These are phyloP conservation scores for Coemansia sp. DNA, from an alignment of 192 early-diverging fungal genomes.

Conservation along the genomic window DNA sequence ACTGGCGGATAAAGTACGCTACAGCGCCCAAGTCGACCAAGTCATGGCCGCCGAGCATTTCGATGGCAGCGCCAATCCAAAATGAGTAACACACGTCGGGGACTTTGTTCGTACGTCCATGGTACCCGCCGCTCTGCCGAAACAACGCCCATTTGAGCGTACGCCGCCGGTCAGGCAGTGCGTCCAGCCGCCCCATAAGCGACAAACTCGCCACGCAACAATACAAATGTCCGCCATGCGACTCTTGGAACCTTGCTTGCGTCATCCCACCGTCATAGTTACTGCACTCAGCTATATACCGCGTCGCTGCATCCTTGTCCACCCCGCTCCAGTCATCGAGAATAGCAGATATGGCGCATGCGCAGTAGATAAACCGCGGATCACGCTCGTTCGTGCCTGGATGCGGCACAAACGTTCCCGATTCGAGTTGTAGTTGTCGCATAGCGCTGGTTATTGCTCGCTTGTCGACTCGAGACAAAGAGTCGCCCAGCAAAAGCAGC, in stretches of 20 bases:
- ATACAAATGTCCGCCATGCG: conserved; percentile 88
- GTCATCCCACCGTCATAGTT: conserved; percentile 65
- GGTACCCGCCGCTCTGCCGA: conserved; percentile 83
- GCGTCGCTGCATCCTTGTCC: conserved; percentile 56
- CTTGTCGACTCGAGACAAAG: conserved; percentile 78
- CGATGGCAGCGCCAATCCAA: conserved; percentile 87
- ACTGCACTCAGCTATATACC: conserved; percentile 40
- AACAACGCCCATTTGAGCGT: conserved; percentile 74
- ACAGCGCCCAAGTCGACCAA: conserved; percentile 25
- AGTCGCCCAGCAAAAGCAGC: conserved; percentile 86
- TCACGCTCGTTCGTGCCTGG: conserved; percentile 75
- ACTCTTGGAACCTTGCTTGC: conserved; percentile 73
- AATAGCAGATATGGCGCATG: conserved; percentile 76
- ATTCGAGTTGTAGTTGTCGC: conserved; percentile 64
- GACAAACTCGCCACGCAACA: conserved; percentile 83
- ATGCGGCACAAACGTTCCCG: conserved; percentile 78
- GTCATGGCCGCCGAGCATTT: conserved; percentile 49
- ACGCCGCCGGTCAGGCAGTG: conserved; percentile 56
- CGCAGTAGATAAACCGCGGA: conserved; percentile 90
- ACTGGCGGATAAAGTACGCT: conserved; percentile 19
- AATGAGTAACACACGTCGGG: conserved; percentile 96
- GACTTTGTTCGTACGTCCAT: conserved; percentile 84
- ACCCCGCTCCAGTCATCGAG: conserved; percentile 90
- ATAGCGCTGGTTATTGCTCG: conserved; percentile 64
- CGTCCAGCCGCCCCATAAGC: conserved; percentile 64